These are phyloP conservation scores for Trypanosoma melophagium DNA, from an alignment of 208 protist species.

Conservation along the genomic window DNA sequence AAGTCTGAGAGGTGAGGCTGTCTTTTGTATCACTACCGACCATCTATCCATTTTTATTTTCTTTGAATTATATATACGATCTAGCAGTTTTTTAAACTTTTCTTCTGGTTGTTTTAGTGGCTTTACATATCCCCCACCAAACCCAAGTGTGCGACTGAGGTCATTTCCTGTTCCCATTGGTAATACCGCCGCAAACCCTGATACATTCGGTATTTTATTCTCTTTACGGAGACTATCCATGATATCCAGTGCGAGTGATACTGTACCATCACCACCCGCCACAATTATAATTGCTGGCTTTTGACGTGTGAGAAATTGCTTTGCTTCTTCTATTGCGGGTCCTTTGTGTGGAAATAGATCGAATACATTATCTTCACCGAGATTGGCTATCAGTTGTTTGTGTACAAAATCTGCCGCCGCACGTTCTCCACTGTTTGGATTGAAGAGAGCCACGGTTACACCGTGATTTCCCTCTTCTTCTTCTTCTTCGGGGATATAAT, in stretches of 20 bases:
- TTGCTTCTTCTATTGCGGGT: conserved; percentile 45
- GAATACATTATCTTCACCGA: conserved; percentile 47
- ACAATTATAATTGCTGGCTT: conserved; percentile 52
- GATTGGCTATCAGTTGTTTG: conserved; percentile 33
- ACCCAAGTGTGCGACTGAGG: conserved; percentile 59
- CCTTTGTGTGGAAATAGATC: conserved; percentile 45
- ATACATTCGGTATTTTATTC: conserved; percentile 25
- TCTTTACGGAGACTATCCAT: conserved; percentile 37
- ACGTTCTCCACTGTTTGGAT: conserved; percentile 54
- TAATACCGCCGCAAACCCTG: conserved; percentile 40
- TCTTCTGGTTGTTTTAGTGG: conserved; percentile 34
- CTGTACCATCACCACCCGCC: conserved; percentile 63
- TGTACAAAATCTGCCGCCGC: conserved; percentile 45
- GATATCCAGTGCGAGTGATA: conserved; percentile 54
- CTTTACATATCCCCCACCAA: conserved; percentile 60
- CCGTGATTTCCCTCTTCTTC: neutral
- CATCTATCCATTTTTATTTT: conserved; percentile 45
- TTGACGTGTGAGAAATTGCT: conserved; percentile 33
- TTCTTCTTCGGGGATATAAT: neutral
- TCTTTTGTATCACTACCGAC: conserved; percentile 25
- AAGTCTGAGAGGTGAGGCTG: neutral
- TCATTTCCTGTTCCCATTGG: conserved; percentile 77
- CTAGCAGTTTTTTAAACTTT: conserved; percentile 36
- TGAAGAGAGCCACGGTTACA: conserved; percentile 36
- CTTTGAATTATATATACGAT: conserved; percentile 16